Evolutionary conservation across 305 asterid species (phyloP), one percentile per base, ranked within the genome.

Genomic region (Fraxinus angustifolia): DNA sequence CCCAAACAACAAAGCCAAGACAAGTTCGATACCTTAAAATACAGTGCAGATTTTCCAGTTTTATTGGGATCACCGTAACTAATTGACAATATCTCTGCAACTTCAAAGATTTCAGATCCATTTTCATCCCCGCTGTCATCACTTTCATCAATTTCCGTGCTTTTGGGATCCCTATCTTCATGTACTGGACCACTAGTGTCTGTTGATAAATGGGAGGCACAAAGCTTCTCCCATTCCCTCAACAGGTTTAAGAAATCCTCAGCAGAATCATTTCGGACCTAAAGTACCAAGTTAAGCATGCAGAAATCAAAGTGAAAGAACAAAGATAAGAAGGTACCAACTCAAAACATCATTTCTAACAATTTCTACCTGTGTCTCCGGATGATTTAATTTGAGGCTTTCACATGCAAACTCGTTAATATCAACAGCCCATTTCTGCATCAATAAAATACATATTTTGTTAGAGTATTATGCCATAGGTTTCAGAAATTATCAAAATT

Each of bases 391-490:
- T 75, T 80, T 87, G 75, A 92, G 83, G 81, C 96, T 92, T 68
- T 90, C 86, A 80, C 95, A 93, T 2, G 97, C 97, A 80, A 81
- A 73, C n/a, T 26, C 21, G 53, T 89, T 91, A 38, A 87, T 48
- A 70, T 93, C 97, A 76, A 93, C 92, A 3, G 93, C 94, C 97
- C 97, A 93, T 91, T 85, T 92, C 97, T 93, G 85, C 74, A 68
- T 75, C 23, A 28, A 75, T 19, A 38, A 26, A 75, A 75, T n/a
- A 34, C 19, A 75, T 77, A 3, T 23, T 62, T 62, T 62, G 35
- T 62, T 23, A 26, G 72, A 21, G 34, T 6, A 26, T 62, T 62
- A 62, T 62, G 34, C 72, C 34, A 62, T 3, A 6, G 5, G 34
- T 62, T 21, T 10, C 34, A 62, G 34, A 62, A 23, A 21, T 21